Evolutionary conservation across 2,329 filamentous ascomycete genomes (phyloP), one percentile per base, ranked within the genome.

Genomic region (Ophiostoma triangulosporum): DNA sequence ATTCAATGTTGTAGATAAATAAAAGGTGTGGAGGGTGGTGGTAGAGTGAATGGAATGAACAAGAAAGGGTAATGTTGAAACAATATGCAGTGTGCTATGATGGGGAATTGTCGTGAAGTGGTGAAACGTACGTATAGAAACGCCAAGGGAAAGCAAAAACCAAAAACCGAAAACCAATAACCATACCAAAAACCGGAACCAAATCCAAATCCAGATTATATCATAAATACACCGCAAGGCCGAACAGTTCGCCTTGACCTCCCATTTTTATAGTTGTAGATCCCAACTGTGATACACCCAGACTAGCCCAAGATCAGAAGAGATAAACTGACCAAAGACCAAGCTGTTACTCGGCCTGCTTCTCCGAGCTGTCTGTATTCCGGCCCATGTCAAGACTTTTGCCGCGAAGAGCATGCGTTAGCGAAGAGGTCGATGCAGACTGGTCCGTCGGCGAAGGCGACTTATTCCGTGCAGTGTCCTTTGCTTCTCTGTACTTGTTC

Each of bases 401-500:
- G 5, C 55, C 55, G 6, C 54, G 51, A 1, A 56, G 36, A 9
- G 48, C 20, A 9, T 45, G 36, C 3, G 54, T 48, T 17, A 57
- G 3, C 1, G 51, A 53, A 0, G 52, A 52, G 1, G 50, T 20
- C 0, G 46, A 51, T 2, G 48, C 49, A 17, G 46, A 51, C 27
- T 20, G 50, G 14, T 56, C 54, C 3, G 53, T 50, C 2, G 57
- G 56, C 20, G 77, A 73, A 3, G 77, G 77, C 8, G 77, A 80
- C 63, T 79, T 80, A 60, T 72, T 74, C 50, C 78, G 71, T 0
- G 68, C 72, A 40, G 67, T 77, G 58, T 79, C 77, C 63, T 78
- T 80, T 51, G 74, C 74, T 60, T 78, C 77, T 26, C 77, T 74
- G 62, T 79, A 78, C 62, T 81, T 81, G 64, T 68, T 75, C 62